Conservation (phyloP, 2,329 filamentous ascomycete genomes). For the Talaromyces sp. region DNA sequence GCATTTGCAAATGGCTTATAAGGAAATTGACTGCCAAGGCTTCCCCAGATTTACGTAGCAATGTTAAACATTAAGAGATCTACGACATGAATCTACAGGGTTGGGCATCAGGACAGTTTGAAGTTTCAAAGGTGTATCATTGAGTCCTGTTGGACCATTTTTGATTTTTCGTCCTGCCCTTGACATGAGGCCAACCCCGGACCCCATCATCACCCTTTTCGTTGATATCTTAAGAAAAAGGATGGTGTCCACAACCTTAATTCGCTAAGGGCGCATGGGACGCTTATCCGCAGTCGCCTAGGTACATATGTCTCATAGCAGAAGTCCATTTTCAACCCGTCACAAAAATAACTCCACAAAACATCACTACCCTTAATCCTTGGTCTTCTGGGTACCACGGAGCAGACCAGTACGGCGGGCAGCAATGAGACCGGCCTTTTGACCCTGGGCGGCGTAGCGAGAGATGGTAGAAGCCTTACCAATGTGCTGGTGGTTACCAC, state of each 20-base stretch:
- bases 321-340: constrained; percentile 44
- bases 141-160: constrained; percentile 25
- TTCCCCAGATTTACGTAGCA: neutral
- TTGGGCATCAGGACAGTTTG: constrained; percentile 12
- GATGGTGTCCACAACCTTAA: constrained; percentile 45
- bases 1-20: no score
- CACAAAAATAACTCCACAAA: constrained; percentile 63
- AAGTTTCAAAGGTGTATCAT: constrained; percentile 32
- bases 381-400: constrained; percentile 99
- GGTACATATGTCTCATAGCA: constrained; percentile 47
- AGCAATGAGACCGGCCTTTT: constrained; percentile 99
- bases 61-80: neutral
- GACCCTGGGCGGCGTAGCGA: constrained; percentile 94
- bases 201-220: constrained; percentile 33
- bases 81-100: constrained; percentile 12
- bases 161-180: constrained; percentile 31
- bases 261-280: constrained; percentile 43
- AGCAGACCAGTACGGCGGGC: constrained; percentile 99
- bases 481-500: constrained; percentile 99
- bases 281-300: constrained; percentile 44
- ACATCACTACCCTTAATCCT: constrained; percentile 72
- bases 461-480: constrained; percentile 99
- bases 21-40: no score
- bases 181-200: constrained; percentile 27
- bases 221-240: constrained; percentile 34